Base-by-base conservation (phyloP, 129 eudicot species). In the Artemisia annua region DNA sequence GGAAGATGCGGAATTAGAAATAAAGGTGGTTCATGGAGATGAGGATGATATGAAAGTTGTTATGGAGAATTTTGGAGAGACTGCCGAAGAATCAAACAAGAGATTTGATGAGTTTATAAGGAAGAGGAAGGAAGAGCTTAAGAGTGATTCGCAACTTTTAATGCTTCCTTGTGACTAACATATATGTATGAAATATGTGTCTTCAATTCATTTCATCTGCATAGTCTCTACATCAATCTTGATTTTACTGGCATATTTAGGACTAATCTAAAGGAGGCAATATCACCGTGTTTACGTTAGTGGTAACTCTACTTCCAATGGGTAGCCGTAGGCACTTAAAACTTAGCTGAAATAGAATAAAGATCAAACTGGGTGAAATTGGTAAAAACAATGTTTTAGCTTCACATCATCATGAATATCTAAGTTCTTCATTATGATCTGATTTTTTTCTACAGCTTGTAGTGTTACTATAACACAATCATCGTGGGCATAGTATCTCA, bases 21-120 rank as follows among this genome's bases (percentile, higher is more conserved):
- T 75, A 18, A 75, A 48, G 48, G 73, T 75, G 59, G 79, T 39
- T 39, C 46, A 75, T 66, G 32, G 65, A 59, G 48, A 22, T 66
- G 64, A 75, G 12, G 46, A 72, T 39, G 73, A 46, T 11, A 9
- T 24, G 58, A 18, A 44, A 13, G 16, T 44, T 58, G 35, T 22
- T 10, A 48, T 19, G 48, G 69, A 60, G 24, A 60, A 60, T 72
- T 67, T 17, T 59, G 76, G 44, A 48, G 69, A 72, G 44, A 60
- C 3, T 22, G 48, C 32, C 56, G 73, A 66, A 16, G 73, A 75
- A 54, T 24, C 66, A 66, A 67, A 75, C 79, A 75, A 75, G 59
- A 72, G 61, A 22, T 72, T 72, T 60, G 76, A 60, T 59, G 76
- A 72, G 32, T 72, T 72, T 72, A 72, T 72, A 72, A 72, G 76